Conservation (phyloP, 2,329 filamentous ascomycete species). For the Neofusicoccum parvum region DNA sequence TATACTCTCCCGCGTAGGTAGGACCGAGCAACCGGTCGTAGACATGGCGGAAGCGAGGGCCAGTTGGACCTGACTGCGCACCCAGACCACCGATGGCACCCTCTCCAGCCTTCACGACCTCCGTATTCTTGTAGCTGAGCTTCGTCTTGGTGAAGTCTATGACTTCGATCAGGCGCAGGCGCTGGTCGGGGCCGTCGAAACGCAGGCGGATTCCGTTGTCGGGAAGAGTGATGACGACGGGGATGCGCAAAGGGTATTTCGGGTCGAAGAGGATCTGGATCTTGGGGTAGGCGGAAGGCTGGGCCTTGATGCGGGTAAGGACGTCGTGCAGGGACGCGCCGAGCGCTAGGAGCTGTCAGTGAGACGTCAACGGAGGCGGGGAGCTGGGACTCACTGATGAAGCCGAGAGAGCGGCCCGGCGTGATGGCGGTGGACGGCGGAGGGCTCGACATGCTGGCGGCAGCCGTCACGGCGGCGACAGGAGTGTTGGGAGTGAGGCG, state of each 20-base stretch:
- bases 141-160: slow-evolving; percentile 84
- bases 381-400: slow-evolving; percentile 38
- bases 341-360: slow-evolving; percentile 60
- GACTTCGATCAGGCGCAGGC: slow-evolving; percentile 87
- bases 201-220: slow-evolving; percentile 85
- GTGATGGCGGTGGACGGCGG: slow-evolving; percentile 23
- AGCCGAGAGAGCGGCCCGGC: slow-evolving; percentile 38
- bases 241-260: slow-evolving; percentile 71
- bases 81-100: slow-evolving; percentile 26
- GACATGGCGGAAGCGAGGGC: slow-evolving; percentile 83
- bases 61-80: slow-evolving; percentile 45
- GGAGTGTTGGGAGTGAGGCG: slow-evolving; percentile 5
- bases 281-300: slow-evolving; percentile 78
- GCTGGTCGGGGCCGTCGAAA: slow-evolving; percentile 92
- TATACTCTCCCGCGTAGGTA: slow-evolving; percentile 91
- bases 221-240: slow-evolving; percentile 75
- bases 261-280: slow-evolving; percentile 82
- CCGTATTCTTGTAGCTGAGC: slow-evolving; percentile 78
- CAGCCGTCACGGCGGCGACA: neutral
- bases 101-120: slow-evolving; percentile 68
- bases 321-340: slow-evolving; percentile 91
- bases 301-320: slow-evolving; percentile 82
- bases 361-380: neutral
- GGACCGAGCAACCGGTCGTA: slow-evolving; percentile 93
- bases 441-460: slow-evolving; percentile 18